Evolutionary conservation across 176 grass and related monocot species (phyloP), one percentile per base, ranked within the genome.

Genomic region (Leersia perrieri): DNA sequence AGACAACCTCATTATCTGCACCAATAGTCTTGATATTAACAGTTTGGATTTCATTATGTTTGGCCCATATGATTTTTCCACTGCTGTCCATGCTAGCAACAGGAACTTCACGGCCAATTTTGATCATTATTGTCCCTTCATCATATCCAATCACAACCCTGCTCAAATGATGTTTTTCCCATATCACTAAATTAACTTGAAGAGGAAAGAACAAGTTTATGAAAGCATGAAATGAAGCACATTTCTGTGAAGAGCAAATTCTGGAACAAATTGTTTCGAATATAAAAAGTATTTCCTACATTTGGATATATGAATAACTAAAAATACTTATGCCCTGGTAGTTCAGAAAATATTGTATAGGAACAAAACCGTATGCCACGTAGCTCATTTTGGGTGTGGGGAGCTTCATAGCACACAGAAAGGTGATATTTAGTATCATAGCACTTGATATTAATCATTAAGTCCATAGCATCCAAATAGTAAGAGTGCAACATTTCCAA

Each of bases 1-100:
- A 62, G 80, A 69, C 67, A 80, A 91, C 94, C 94, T 97, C 94
- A 77, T 69, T 58, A 29, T 95, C 93, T 14, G 79, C 93, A 47
- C 94, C 94, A 83, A 97, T 74, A 41, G 91, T 27, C 81, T 97
- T 97, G 68, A 97, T 97, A 83, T 97, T 97, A 31, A 97, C 89
- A 11, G 94, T 97, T 74, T 97, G 94, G 39, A 97, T 85, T 82
- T 97, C 94, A n/a, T 93, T 97, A 76, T 93, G 91, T 39, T 93
- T 93, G 4, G 88, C 82, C 88, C 85, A 90, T 82, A 90, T 83
- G 72, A 93, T 93, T 85, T 88, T 93, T 4, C 82, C 91, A 55
- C 81, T 88, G 67, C 65, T 90, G 41, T 93, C 85, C 88, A 90
- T 90, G 71, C 88, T 90, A 72, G 85, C 91, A 79, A 90, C 85